Percentiles rank a stretch among this genome's conserved stretches.
phyloP scores from a whole-genome alignment of 352 stramenopile species.

The Phytopythium chamaehyphon region DNA sequence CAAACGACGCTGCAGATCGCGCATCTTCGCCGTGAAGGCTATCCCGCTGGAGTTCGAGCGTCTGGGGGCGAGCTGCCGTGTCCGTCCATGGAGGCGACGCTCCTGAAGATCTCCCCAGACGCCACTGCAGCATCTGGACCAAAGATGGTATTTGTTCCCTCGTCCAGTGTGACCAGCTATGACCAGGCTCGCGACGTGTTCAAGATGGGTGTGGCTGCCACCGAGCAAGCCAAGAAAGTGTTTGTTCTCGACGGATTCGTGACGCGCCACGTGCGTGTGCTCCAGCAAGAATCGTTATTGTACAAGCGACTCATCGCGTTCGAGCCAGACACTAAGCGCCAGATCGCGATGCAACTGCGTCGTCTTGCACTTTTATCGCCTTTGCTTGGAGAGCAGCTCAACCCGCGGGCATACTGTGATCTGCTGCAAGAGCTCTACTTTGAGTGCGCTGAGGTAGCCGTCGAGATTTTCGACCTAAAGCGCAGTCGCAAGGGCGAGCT shows the following conservation, averaged over 20 bases:
- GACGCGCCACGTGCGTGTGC: slow-evolving; percentile 51
- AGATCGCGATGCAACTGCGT: slow-evolving; percentile 64
- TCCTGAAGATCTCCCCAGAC: slow-evolving; percentile 8
- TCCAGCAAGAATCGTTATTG: slow-evolving; percentile 51
- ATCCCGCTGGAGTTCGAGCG: background rate
- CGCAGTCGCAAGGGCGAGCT: slow-evolving; percentile 25
- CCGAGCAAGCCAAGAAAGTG: slow-evolving; percentile 30
- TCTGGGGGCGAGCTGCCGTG: slow-evolving; percentile 10
- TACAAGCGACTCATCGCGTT: slow-evolving; percentile 55
- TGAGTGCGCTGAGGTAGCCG: slow-evolving; percentile 54
- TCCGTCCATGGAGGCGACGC: slow-evolving; percentile 23
- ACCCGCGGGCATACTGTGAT: slow-evolving; percentile 41
- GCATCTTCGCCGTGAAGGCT: slow-evolving; percentile 20
- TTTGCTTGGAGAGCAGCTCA: slow-evolving; percentile 43
- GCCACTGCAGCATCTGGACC: background rate
- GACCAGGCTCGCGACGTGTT: slow-evolving; percentile 56
- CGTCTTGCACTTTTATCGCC: slow-evolving; percentile 40
- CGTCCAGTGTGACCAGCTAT: slow-evolving; percentile 29
- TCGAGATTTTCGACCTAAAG: slow-evolving; percentile 65
- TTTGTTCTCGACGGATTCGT: slow-evolving; percentile 70
- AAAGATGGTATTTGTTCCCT: slow-evolving; percentile 24
- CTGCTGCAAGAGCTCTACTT: slow-evolving; percentile 68
- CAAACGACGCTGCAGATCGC: slow-evolving; percentile 41
- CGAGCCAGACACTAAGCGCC: slow-evolving; percentile 47
- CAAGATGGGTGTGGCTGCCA: slow-evolving; percentile 48